Evolutionary conservation across 2,329 filamentous ascomycete genomes (phyloP).

Genomic region (Blastomyces parvus): DNA sequence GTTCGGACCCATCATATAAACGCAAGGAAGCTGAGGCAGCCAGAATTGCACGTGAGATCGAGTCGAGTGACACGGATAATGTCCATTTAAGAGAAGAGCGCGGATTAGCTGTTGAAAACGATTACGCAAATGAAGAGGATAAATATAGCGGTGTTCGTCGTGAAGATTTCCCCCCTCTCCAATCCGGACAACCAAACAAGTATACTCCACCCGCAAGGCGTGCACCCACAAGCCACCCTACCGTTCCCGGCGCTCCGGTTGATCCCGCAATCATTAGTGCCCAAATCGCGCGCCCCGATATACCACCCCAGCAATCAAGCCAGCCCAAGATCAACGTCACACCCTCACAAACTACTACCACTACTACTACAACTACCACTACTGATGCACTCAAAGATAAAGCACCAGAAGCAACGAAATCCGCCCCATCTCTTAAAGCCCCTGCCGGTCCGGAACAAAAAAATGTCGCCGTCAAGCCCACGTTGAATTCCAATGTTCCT

Average conservation of each 20-base stretch:
- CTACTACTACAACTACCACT: constrained; percentile 6
- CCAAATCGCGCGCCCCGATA: constrained; percentile 52
- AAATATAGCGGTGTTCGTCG: constrained; percentile 93
- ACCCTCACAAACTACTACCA: constrained; percentile 10
- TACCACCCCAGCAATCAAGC: constrained; percentile 20
- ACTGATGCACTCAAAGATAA: constrained; percentile 19
- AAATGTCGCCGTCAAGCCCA: constrained; percentile 17
- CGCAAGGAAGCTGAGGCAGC: constrained; percentile 70
- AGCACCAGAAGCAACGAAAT: constrained; percentile 16
- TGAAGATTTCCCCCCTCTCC: constrained; percentile 59
- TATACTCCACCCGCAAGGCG: constrained; percentile 87
- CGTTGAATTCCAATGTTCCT: constrained; percentile 31
- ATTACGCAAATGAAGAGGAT: constrained; percentile 71
- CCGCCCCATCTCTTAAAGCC: constrained; percentile 19
- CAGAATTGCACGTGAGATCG: constrained; percentile 80
- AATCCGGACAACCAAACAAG: constrained; percentile 53
- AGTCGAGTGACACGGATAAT: constrained; percentile 62
- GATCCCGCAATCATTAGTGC: constrained; percentile 87
- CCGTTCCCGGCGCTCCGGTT: constrained; percentile 65
- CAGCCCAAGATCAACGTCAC: constrained; percentile 22
- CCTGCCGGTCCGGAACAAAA: constrained; percentile 23
- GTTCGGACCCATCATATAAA: constrained; percentile 69
- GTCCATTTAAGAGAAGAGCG: constrained; percentile 85
- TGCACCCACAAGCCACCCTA: constrained; percentile 63
- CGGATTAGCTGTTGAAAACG: constrained; percentile 54